Conservation (phyloP, 768 basidiomycete genomes). For the Suillus hirtellus region DNA sequence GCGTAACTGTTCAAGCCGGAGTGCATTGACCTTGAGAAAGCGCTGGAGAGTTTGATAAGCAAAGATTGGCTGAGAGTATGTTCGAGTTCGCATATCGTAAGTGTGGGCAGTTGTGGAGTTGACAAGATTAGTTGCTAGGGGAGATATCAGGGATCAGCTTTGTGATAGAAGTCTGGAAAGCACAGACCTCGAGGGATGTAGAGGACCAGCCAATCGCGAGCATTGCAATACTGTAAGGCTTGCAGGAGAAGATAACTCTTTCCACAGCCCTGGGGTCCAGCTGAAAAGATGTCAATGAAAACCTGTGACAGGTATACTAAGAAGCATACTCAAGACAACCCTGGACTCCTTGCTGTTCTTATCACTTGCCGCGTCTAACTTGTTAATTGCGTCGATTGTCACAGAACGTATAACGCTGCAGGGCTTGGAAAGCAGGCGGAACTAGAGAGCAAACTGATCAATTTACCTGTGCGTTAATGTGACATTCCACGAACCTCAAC, state of each 20-base stretch:
- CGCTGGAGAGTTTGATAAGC: constrained; percentile 65
- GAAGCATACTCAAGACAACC: constrained; percentile 62
- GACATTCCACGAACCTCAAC: constrained; percentile 57
- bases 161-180: neutral
- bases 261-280: constrained; percentile 74
- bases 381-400: constrained; percentile 56
- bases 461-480: neutral
- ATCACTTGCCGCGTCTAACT: constrained; percentile 51
- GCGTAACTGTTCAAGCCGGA: constrained; percentile 42
- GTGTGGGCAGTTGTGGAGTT: constrained; percentile 71
- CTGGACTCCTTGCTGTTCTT: constrained; percentile 53
- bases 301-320: neutral
- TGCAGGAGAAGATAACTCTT: constrained; percentile 83
- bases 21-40: constrained; percentile 58
- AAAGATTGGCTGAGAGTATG: constrained; percentile 71
- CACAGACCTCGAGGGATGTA: constrained; percentile 78
- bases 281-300: constrained; percentile 36
- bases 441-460: constrained; percentile 40
- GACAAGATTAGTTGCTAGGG: constrained; percentile 56
- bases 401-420: constrained; percentile 70
- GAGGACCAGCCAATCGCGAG: constrained; percentile 75
- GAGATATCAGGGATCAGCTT: constrained; percentile 1
- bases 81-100: constrained; percentile 75
- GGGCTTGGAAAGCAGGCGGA: constrained; percentile 66
- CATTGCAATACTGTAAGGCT: constrained; percentile 64